Evolutionary conservation across 495 filamentous ascomycete genomes (phyloP).

Genomic region (Diplogelasinospora grovesii): DNA sequence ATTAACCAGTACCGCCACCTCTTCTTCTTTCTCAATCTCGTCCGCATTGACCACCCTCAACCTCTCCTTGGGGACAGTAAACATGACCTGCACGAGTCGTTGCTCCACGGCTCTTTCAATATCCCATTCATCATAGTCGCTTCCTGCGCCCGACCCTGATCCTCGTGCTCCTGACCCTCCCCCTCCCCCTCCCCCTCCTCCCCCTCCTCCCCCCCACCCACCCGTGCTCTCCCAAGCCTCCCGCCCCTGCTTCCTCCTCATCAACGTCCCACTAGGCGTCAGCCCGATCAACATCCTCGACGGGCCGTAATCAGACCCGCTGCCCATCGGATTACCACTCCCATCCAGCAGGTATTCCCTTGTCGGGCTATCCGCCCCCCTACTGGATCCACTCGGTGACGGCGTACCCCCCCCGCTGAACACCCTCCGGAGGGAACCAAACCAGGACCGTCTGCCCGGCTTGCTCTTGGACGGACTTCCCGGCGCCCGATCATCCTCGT

Average conservation of each 20-base stretch:
- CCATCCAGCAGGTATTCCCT: constrained; percentile 20
- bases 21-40: constrained; percentile 44
- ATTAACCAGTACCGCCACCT: constrained; percentile 24
- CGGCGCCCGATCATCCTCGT: too few species aligned
- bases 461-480: constrained; percentile 45
- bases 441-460: constrained; percentile 36
- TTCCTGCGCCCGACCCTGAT: too few species aligned
- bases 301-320: constrained; percentile 23
- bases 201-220: constrained; percentile 1
- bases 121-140: constrained; percentile 74
- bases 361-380: constrained; percentile 16
- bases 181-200: not conserved
- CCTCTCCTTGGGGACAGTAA: constrained; percentile 80
- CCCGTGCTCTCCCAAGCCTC: constrained; percentile 30
- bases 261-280: constrained; percentile 23
- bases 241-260: constrained; percentile 35
- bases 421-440: constrained; percentile 42
- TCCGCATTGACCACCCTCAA: constrained; percentile 82
- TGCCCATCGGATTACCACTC: too few species aligned
- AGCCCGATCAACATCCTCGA: constrained; percentile 15
- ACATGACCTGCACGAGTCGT: constrained; percentile 84
- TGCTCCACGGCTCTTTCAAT: constrained; percentile 75
- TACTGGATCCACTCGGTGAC: constrained; percentile 9
- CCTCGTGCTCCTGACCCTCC: constrained; percentile 14
- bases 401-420: constrained; percentile 24